Conservation (phyloP, 768 basidiomycete genomes). For the Suillus subalutaceus region DNA sequence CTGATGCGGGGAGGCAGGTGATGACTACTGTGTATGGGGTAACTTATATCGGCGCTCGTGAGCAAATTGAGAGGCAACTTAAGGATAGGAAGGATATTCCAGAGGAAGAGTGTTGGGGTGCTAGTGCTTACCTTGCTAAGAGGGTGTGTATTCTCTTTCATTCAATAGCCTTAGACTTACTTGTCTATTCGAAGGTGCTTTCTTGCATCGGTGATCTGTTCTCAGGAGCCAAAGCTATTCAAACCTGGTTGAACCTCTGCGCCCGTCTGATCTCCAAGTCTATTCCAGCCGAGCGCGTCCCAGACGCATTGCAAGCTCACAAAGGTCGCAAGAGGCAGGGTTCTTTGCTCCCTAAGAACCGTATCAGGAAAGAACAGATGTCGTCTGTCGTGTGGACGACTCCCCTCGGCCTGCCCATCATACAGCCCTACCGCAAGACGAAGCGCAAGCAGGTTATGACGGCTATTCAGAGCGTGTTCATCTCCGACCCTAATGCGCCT, state of each 20-base stretch:
- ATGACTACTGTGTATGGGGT: slow-evolving; percentile 99
- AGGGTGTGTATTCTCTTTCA: slow-evolving; percentile 43
- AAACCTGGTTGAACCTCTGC: slow-evolving; percentile 84
- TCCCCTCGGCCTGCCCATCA: slow-evolving; percentile 91
- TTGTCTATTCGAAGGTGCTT: slow-evolving; percentile 52
- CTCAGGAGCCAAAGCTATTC: slow-evolving; percentile 88
- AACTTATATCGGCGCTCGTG: slow-evolving; percentile 91
- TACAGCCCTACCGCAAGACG: slow-evolving; percentile 91
- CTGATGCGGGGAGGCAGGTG: slow-evolving; percentile 48
- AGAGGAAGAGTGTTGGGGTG: slow-evolving; percentile 70
- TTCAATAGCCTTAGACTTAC: not conserved
- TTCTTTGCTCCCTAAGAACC: slow-evolving; percentile 30
- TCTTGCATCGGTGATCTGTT: slow-evolving; percentile 90
- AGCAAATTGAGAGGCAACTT: slow-evolving; percentile 92
- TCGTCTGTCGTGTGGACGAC: slow-evolving; percentile 96
- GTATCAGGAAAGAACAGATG: slow-evolving; percentile 88
- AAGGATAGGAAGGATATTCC: slow-evolving; percentile 73
- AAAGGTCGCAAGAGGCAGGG: slow-evolving; percentile 13
- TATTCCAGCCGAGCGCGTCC: slow-evolving; percentile 71
- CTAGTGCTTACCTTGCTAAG: slow-evolving; percentile 80
- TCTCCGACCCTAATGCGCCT: slow-evolving; percentile 81
- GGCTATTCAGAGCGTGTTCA: slow-evolving; percentile 82
- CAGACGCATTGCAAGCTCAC: slow-evolving; percentile 38
- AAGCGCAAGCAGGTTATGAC: slow-evolving; percentile 86
- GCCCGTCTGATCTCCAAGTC: slow-evolving; percentile 87